Base-by-base conservation (phyloP, 345 rosid genomes). In the Fremontodendron californicum region DNA sequence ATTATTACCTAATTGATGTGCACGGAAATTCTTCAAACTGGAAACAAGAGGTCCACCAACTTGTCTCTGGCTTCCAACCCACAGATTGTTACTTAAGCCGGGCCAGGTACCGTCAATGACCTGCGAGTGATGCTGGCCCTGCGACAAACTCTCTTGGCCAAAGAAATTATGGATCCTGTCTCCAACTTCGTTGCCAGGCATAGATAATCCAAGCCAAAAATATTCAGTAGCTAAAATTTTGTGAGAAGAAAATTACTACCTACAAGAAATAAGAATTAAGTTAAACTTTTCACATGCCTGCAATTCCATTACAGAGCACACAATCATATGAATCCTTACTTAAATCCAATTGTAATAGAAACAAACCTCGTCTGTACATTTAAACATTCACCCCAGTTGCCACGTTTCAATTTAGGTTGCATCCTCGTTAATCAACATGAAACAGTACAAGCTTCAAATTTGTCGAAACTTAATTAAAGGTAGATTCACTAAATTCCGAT, bases 161-260 rank as follows among this genome's bases (percentile, higher is more conserved):
- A 91, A 87, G 85, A 90, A 91, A 88, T 93, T 88, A 84, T 93
- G 97, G 84, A 87, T 88, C 88, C 90, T 90, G 83, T 94, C 98
- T 82, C 94, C 97, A 85, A 83, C 87, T 88, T 92, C 93, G 91
- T 94, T 91, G 81, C 97, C 98, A 91, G 98, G 93, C 98, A 94
- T 93, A 86, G 97, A 89, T 89, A 83, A 83, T 63, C 78, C 82
- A 75, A 81, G 79, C 43, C 71, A 66, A 78, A 76, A 79, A 33
- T 75, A 73, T 78, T 77, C 82, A 80, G 78, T 57, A 71, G 83
- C 78, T 81, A 81, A 78, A 75, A 68, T 84, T 73, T 76, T 68
- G 77, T 39, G 61, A 15, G 31, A 67, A 81, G 76, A 78, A 75
- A 80, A 77, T 67, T 9, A 40, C 48, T 57, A 75, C 86, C 88